These are phyloP conservation scores for Rhytidiadelphus loreus DNA, from an alignment of 225 moss, liverwort and hornwort genomes.

Conservation along the genomic window DNA sequence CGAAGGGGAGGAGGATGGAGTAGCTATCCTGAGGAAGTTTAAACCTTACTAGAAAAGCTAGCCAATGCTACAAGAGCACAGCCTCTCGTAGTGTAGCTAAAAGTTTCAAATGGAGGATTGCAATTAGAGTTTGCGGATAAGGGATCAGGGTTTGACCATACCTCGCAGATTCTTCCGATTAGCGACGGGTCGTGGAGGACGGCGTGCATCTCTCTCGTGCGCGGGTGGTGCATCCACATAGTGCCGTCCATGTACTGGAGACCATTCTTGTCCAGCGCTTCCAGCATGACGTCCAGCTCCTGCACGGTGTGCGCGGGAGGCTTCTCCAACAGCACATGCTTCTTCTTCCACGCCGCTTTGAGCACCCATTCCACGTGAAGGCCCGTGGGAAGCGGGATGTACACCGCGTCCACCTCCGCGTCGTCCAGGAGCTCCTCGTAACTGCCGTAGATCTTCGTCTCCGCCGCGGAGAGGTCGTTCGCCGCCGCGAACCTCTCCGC, in stretches of 20 bases:
- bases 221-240: slow-evolving; percentile 56
- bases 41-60: neutral
- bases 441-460: slow-evolving; percentile 31
- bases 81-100: neutral
- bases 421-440: slow-evolving; percentile 46
- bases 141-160: neutral
- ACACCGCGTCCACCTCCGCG: slow-evolving; percentile 32
- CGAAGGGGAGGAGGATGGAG: neutral
- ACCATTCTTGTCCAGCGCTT: neutral
- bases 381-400: slow-evolving; percentile 41
- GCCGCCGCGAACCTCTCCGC: slow-evolving; percentile 20
- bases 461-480: slow-evolving; percentile 3
- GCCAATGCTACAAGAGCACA: neutral
- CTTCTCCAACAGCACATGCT: slow-evolving; percentile 50
- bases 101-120: neutral
- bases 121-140: neutral
- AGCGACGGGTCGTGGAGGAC: slow-evolving; percentile 1
- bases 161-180: slow-evolving; percentile 33
- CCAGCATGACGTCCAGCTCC: slow-evolving; percentile 39
- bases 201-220: slow-evolving; percentile 21
- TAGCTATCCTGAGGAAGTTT: neutral
- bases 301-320: slow-evolving; percentile 29
- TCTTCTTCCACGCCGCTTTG: slow-evolving; percentile 46
- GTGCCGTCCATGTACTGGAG: slow-evolving; percentile 56
- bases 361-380: slow-evolving; percentile 45